Evolutionary conservation across 768 basidiomycete genomes (phyloP), one percentile per base, ranked within the genome.

Genomic region (Hemileccinum impolitum): DNA sequence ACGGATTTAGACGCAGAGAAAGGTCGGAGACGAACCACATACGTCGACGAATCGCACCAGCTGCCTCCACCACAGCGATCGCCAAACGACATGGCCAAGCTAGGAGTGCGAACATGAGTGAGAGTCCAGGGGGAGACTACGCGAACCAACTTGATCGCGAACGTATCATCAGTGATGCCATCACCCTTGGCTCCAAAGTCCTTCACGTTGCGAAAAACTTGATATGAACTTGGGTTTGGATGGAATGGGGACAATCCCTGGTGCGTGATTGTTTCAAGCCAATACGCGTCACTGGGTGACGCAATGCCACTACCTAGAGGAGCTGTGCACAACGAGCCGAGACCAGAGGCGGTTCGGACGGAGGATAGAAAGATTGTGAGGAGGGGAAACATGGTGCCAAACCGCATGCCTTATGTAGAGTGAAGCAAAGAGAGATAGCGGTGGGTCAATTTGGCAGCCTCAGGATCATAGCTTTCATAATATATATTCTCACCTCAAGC

Each of bases 121-220:
- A 45, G 50, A 45, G 34, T 31, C 14, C 3, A 28, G 45, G 30
- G 10, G 1, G 0, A 50, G 8, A 34, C 1, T 3, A 46, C 28
- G 34, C 48, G 10, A 25, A 34, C 46, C 14, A 44, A 82, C 84
- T 85, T 87, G 62, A 88, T 87, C 3, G 88, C 86, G 23, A 68
- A 74, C 6, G 87, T 87, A 54, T 90, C 88, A 58, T 90, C 88
- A 3, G 80, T 78, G 3, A 80, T 68, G 47, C 87, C 87, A 66
- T 87, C 80, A n/a, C 72, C 73, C 44, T 63, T 70, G 39, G 80
- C 79, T 39, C 80, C 74, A 53, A 70, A 76, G 45, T 75, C 72
- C 51, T 84, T 87, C 39, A 90, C 87, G 58, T 88, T 89, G 34
- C 87, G 77, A 66, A 87, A 89, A 15, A 89, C 84, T 42, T 80